Evolutionary conservation across 2,329 filamentous ascomycete species (phyloP), one percentile per base, ranked within the genome.

Genomic region (Mycosphaerella arachidis): DNA sequence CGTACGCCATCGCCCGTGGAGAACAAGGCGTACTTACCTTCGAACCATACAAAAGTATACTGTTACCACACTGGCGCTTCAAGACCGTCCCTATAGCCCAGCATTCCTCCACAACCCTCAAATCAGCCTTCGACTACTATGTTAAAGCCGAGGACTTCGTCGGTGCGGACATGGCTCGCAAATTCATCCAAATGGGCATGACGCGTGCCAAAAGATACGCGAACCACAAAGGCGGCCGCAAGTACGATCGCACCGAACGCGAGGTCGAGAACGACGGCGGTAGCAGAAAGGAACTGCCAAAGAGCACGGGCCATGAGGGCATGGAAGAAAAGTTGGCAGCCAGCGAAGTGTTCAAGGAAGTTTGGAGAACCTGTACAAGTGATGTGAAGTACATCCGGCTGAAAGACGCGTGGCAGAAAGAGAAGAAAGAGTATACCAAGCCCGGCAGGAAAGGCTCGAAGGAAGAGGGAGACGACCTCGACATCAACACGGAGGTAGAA

Each of bases 141-240:
- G 74, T 81, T n/a, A 67, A 69, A 1, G 66, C 75, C 6, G 74
- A 73, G 3, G 84, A 87, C 68, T 85, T 87, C 58, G 82, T 87
- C 0, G 85, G 85, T 10, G 85, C 85, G 76, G 85, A 87, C 58
- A 87, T 87, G 84, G 73, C 78, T 18, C 75, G 84, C 29, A 87
- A 87, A 67, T 87, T 86, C 65, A 77, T 87, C 6, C 84, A 87
- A 70, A 87, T 87, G 85, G 78, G 84, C 1, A 86, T 86, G 82
- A 87, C 84, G 20, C 72, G 85, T 16, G 80, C 84, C 1, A 83
- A 60, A 46, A 57, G 66, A 50, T 67, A 66, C 53, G 66, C 64
- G 20, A 67, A 67, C 43, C 63, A 65, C 45, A 57, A 59, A 20
- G 77, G 83, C 0, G 84, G 84, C 0, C 76, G 79, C 29, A 86